Evolutionary conservation across 257 asterid genomes (phyloP), one percentile per base, ranked within the genome.

Genomic region (Nicotiana tabacum): DNA sequence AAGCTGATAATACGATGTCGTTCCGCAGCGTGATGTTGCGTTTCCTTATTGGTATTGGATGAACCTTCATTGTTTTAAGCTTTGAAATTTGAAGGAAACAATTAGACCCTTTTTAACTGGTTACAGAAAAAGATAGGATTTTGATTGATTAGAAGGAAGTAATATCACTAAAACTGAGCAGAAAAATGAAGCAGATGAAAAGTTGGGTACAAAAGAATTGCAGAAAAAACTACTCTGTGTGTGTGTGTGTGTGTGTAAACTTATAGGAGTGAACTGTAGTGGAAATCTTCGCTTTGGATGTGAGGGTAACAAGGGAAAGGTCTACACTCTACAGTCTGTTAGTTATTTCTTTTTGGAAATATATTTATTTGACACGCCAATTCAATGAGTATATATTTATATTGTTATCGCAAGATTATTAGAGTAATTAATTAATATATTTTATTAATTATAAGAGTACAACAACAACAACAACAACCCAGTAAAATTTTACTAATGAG

Each of bases 31-130:
- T 43, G 51, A 43, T 43, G 51, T 43, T 43, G 2, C 51, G 51
- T 43, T 86, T 87, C 83, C 90, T 83, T 43, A 43, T 9, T 3
- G 97, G 93, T 81, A 51, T 88, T 2, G 98, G 97, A 62, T 94
- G 96, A 80, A 94, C 96, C 91, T 92, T 94, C 98, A 92, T 87
- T 76, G 83, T 11, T 60, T 48, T n/a, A 35, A 39, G 6, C n/a
- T 10, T 43, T 11, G 46, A 61, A 78, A 64, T 43, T 33, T 6
- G 10, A 4, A 16, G 60, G 24, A 21, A 70, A 66, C 17, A 35
- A 8, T 8, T 16, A 15, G 9, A 55, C n/a, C 18, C 58, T 9
- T 53, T 53, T 53, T 53, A 5, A 13, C 6, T 53, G 58, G 17
- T 56, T 56, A 56, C n/a, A 56, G 13, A 70, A 18, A 21, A 61